A percentile compares a stretch with the other conserved stretches of the same genome.
phyloP scores from a whole-genome alignment of 768 basidiomycete genomes.

The Rhizopogon roseolus region DNA sequence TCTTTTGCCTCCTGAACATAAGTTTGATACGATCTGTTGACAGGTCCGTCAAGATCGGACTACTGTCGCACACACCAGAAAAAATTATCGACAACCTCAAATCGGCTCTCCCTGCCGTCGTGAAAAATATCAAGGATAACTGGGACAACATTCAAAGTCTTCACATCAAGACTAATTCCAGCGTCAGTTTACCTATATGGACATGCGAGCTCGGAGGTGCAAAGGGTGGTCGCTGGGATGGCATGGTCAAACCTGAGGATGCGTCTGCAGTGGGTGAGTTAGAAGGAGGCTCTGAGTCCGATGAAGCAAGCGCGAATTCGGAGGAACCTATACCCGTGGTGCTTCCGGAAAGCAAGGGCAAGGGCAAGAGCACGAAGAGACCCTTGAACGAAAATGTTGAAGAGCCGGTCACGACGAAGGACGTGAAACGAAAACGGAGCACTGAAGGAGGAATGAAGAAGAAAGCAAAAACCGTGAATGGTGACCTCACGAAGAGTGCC shows the following conservation, averaged over 20 bases:
- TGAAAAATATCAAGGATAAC: constrained; percentile 63
- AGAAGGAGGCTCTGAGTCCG: not conserved
- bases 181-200: constrained; percentile 90
- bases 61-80: constrained; percentile 62
- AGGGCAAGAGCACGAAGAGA: constrained; percentile 5
- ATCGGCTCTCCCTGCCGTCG: constrained; percentile 70
- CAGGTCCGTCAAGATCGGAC: constrained; percentile 83
- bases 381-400: constrained; percentile 11
- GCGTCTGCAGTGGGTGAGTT: not conserved
- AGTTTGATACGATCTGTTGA: not conserved
- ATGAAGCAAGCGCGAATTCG: not conserved
- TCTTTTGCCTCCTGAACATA: not conserved
- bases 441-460: constrained; percentile 49
- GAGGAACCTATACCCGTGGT: not conserved
- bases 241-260: constrained; percentile 15
- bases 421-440: constrained; percentile 50
- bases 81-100: constrained; percentile 79
- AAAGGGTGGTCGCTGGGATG: constrained; percentile 26
- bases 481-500: constrained; percentile 41
- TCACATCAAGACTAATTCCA: constrained; percentile 85
- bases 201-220: constrained; percentile 61
- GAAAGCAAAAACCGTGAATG: constrained; percentile 39
- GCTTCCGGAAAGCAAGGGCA: not conserved
- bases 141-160: constrained; percentile 92
- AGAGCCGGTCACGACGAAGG: constrained; percentile 36